phyloP scores from a whole-genome alignment of 140 eudicot species.

The Oenanthe javanica region DNA sequence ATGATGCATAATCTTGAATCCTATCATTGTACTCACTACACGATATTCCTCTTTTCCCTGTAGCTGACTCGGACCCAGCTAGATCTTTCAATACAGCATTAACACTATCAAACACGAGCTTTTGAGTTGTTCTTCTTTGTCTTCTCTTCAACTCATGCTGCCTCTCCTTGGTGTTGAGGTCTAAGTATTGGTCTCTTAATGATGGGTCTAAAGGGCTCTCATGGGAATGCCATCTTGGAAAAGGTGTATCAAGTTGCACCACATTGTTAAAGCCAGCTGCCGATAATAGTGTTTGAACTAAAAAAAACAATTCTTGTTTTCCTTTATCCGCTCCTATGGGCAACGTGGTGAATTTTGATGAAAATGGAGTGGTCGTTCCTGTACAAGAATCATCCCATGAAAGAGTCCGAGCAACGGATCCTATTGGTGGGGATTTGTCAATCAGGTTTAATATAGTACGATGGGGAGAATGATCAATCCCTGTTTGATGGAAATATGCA shows the following conservation, averaged over 20 bases:
- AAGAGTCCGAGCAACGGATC: constrained; percentile 90
- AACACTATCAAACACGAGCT: constrained; percentile 77
- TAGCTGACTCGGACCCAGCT: constrained; percentile 26
- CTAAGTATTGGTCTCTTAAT: constrained; percentile 52
- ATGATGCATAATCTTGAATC: constrained; percentile 15
- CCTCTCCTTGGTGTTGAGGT: constrained; percentile 37
- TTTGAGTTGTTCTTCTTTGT: constrained; percentile 41
- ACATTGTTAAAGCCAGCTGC: constrained; percentile 46
- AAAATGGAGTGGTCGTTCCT: constrained; percentile 45
- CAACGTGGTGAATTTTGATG: constrained; percentile 26
- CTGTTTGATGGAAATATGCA: constrained; percentile 28
- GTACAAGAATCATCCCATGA: constrained; percentile 65
- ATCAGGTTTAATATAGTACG: constrained; percentile 49
- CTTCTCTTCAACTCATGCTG: constrained; percentile 43
- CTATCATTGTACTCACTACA: constrained; percentile 12
- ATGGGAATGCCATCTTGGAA: constrained; percentile 72
- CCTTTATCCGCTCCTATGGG: constrained; percentile 46
- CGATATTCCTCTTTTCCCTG: constrained; percentile 23
- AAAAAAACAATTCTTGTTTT: constrained; percentile 50
- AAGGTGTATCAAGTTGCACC: constrained; percentile 25
- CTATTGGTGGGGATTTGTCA: constrained; percentile 93
- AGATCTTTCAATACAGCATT: constrained; percentile 54
- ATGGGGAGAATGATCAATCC: constrained; percentile 20
- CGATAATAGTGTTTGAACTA: constrained; percentile 50
- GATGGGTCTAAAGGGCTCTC: constrained; percentile 88